These are phyloP conservation scores for Neopestalotiopsis sp. DNA, from an alignment of 2,329 filamentous ascomycete genomes.

Conservation along the genomic window DNA sequence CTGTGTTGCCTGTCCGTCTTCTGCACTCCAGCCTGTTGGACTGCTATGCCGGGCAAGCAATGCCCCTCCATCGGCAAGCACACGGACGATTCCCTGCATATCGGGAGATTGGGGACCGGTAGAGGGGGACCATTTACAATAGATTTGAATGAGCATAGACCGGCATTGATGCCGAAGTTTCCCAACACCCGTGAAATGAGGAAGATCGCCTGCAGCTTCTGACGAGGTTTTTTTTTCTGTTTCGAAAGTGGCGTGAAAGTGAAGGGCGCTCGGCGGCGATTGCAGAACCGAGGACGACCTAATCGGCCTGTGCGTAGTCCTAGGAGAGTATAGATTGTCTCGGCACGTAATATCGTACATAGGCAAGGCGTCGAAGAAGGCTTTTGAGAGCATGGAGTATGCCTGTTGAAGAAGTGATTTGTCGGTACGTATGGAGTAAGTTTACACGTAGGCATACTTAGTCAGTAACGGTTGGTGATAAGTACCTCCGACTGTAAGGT, in stretches of 20 bases:
- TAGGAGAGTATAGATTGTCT: neutral
- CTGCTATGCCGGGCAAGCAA: neutral
- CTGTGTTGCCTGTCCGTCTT: neutral
- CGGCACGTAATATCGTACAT: no score
- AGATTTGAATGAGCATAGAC: conserved; percentile 31
- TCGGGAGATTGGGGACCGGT: conserved; percentile 33
- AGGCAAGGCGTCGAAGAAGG: no score
- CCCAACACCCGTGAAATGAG: neutral
- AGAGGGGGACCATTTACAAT: conserved; percentile 32
- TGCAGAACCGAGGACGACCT: conserved; percentile 11
- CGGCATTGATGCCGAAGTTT: conserved; percentile 25
- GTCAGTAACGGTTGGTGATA: no score
- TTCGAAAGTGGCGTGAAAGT: neutral
- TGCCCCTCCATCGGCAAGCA: conserved; percentile 18
- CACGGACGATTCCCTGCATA: conserved; percentile 35
- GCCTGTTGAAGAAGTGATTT: no score
- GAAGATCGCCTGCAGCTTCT: neutral
- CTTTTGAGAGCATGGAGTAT: no score
- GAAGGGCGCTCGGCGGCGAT: neutral
- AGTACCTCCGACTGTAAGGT: no score
- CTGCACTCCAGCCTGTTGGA: neutral
- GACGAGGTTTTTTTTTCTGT: neutral
- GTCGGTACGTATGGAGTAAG: no score
- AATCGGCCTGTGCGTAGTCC: conserved; percentile 6
- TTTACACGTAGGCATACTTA: no score